Base-by-base conservation (phyloP, 139 green algal species). In the Micromonas commoda region DNA sequence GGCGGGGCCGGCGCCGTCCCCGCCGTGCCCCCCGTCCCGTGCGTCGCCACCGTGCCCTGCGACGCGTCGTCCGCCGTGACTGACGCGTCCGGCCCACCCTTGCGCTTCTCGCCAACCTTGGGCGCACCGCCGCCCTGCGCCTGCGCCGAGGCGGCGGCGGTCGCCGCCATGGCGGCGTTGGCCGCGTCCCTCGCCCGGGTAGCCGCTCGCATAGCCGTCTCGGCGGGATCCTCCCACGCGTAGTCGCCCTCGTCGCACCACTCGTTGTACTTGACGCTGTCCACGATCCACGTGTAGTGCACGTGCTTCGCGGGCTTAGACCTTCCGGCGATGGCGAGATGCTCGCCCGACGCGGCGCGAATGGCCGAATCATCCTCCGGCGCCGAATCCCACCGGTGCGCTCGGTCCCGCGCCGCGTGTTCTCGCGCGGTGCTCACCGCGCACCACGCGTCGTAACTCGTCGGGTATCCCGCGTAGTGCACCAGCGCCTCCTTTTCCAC, bases 231-330 rank as follows among this genome's bases (percentile, higher is more conserved):
- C 60, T 68, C n/a, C 60, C 24, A 29, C n/a, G 24, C 60, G 60
- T 68, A 68, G 16, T 68, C 60, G 60, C n/a, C 5, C 60, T 68
- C 60, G 13, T 68, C n/a, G 60, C 60, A 68, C 13, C 19, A 68
- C 60, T 68, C 60, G 24, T 32, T 68, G 60, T 32, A 68, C 60
- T 24, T 19, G 13, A 24, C n/a, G 60, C 60, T 68, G 60, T 68
- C 60, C 19, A 35, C 9, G 13, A 68, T 19, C 60, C 60, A 68
- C n/a, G 60, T 23, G 24, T 9, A 19, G 24, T 19, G 13, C 13
- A 68, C 60, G 19, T 32, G 60, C 60, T 57, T 57, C 45, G 45
- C 45, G 45, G 45, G 45, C 45, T n/a, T n/a, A n/a, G n/a, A n/a
- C n/a, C n/a, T n/a, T 57, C 45, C 45, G 45, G 9, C 9, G 9